phyloP scores from a whole-genome alignment of 2,329 filamentous ascomycete species.

The Ceratocystis huliohia region DNA sequence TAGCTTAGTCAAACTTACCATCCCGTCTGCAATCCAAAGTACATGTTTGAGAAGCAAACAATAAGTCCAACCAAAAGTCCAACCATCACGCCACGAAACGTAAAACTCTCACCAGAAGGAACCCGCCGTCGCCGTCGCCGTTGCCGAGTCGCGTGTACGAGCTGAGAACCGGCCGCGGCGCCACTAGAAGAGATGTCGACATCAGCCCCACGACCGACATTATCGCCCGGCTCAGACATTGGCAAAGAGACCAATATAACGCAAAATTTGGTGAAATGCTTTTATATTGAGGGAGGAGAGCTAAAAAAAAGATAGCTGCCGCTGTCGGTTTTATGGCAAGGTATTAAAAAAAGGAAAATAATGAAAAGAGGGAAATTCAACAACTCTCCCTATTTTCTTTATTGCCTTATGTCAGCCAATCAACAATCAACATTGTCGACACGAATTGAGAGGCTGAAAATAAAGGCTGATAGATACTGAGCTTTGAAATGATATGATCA shows the following conservation, averaged over 20 bases:
- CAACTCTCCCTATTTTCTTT: not conserved
- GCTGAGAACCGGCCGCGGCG: not conserved
- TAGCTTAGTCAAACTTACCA: conserved; percentile 27
- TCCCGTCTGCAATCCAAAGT: conserved; percentile 86
- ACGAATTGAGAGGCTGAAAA: not conserved
- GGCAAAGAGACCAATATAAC: not conserved
- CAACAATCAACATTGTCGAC: not conserved
- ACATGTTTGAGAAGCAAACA: conserved; percentile 95
- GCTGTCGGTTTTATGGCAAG: not conserved
- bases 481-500: not conserved
- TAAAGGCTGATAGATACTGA: not conserved
- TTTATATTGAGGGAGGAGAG: not conserved
- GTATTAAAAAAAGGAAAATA: not conserved
- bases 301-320: not conserved
- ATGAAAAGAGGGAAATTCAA: not conserved
- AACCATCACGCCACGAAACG: conserved; percentile 62
- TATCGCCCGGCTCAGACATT: not conserved
- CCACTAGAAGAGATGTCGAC: not conserved
- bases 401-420: not conserved
- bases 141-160: not conserved
- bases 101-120: conserved; percentile 59
- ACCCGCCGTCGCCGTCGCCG: not conserved
- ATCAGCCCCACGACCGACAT: not conserved
- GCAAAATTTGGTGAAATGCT: too few species aligned
- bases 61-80: conserved; percentile 76